Conservation (phyloP, 371 early-diverging fungal species). For the Syncephalastrum sp. region DNA sequence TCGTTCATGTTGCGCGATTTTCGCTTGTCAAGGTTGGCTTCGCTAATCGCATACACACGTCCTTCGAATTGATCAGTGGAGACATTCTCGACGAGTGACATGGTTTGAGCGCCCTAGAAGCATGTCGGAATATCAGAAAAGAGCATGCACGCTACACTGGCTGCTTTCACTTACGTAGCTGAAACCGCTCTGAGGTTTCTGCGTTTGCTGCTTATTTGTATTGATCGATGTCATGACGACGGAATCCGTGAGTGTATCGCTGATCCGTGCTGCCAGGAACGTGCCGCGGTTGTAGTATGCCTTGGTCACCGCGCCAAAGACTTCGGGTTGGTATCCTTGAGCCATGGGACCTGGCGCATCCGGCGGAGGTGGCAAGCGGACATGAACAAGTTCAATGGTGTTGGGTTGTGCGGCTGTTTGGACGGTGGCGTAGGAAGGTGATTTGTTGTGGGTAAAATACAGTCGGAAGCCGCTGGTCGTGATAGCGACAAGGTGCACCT, state of each 20-base stretch:
- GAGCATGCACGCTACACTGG: no score
- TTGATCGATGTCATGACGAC: constrained; percentile 50
- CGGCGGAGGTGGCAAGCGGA: constrained; percentile 64
- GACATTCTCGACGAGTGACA: constrained; percentile 15
- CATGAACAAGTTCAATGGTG: constrained; percentile 66
- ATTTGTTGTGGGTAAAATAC: constrained; percentile 64
- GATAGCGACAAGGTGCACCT: constrained; percentile 67
- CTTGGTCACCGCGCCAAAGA: constrained; percentile 46
- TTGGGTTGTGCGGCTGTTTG: constrained; percentile 29
- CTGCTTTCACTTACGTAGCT: no score
- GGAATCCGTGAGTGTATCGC: constrained; percentile 62
- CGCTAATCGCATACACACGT: constrained; percentile 79
- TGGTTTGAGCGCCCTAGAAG: not conserved
- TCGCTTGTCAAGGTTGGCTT: constrained; percentile 22
- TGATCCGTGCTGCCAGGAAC: constrained; percentile 61
- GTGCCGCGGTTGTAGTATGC: constrained; percentile 65
- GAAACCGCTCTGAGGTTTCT: not conserved
- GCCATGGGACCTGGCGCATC: constrained; percentile 9
- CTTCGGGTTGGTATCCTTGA: constrained; percentile 13
- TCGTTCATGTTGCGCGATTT: constrained; percentile 37
- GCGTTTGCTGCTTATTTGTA: constrained; percentile 3
- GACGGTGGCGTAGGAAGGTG: constrained; percentile 8
- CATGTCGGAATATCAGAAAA: not conserved
- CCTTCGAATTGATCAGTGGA: constrained; percentile 59
- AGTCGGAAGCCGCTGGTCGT: constrained; percentile 71